These are phyloP conservation scores for Globisporangium nagaii DNA, from an alignment of 352 stramenopile species.

Conservation along the genomic window DNA sequence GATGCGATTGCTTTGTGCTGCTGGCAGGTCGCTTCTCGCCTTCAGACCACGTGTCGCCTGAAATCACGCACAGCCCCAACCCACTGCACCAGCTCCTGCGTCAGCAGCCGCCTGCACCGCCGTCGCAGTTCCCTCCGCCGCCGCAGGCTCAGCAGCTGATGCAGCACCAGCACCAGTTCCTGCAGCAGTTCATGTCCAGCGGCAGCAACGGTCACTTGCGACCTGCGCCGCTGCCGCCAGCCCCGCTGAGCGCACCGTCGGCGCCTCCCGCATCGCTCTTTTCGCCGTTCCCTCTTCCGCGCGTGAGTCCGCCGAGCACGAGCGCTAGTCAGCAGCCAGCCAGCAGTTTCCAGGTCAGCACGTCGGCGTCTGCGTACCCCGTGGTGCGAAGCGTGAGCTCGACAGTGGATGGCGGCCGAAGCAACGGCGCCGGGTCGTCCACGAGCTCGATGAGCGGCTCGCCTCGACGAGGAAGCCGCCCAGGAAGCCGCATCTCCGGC, in stretches of 20 bases:
- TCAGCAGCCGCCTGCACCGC: conserved; percentile 21
- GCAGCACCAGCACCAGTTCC: conserved; percentile 40
- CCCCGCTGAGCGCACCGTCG: conserved; percentile 24
- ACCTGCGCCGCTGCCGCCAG: conserved; percentile 20
- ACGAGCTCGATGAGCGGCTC: conserved; percentile 39
- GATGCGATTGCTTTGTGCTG: too few relatives aligned
- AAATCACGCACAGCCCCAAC: conserved; percentile 64
- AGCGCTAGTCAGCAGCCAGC: conserved; percentile 2
- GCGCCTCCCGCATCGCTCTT: conserved; percentile 19
- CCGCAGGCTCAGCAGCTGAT: conserved; percentile 23
- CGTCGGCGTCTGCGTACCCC: conserved; percentile 7
- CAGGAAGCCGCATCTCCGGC: conserved; percentile 39
- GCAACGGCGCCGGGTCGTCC: conserved; percentile 32
- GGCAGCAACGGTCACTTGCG: conserved; percentile 29
- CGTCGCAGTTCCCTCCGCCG: conserved; percentile 17
- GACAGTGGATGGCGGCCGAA: conserved; percentile 28
- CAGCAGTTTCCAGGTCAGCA: conserved; percentile 2
- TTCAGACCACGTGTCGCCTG: conserved; percentile 47
- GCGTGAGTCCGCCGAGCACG: background rate
- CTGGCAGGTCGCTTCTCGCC: conserved; percentile 41
- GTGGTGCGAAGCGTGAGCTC: conserved; percentile 30
- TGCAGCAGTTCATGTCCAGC: conserved; percentile 53
- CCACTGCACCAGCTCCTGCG: conserved; percentile 63
- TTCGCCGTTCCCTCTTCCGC: conserved; percentile 27
- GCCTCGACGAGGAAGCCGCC: conserved; percentile 30